These are phyloP conservation scores for Thielaviopsis punctulata DNA, from an alignment of 2,329 filamentous ascomycete genomes.

Conservation along the genomic window DNA sequence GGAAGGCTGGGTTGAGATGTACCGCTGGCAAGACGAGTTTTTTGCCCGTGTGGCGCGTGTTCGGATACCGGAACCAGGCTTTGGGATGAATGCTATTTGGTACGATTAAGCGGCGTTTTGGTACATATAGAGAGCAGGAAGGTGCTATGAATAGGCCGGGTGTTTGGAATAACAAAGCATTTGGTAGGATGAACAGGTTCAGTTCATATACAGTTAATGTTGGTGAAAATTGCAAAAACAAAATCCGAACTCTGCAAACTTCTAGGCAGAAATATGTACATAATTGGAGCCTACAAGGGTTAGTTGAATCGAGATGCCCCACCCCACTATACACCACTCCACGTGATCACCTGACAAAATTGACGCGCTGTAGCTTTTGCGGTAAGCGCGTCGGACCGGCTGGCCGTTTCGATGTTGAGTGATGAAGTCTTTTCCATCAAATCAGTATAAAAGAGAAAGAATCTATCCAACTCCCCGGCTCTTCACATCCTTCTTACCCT, in stretches of 20 bases:
- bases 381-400: not conserved
- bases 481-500: too few relatives aligned
- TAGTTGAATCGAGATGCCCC: not conserved
- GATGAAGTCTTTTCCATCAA: not conserved
- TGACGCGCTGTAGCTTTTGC: not conserved
- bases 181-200: too few relatives aligned
- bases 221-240: too few relatives aligned
- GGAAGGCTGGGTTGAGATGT: conserved; percentile 74
- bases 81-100: conserved; percentile 95
- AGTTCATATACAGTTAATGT: too few relatives aligned
- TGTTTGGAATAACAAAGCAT: too few relatives aligned
- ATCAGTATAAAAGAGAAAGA: too few relatives aligned
- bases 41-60: conserved; percentile 59
- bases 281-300: not conserved
- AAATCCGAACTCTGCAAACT: too few relatives aligned
- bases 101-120: conserved; percentile 45
- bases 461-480: too few relatives aligned
- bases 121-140: not conserved
- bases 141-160: not conserved
- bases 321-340: not conserved
- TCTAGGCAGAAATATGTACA: not conserved
- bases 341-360: not conserved
- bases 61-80: conserved; percentile 70
- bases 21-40: conserved; percentile 71
- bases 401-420: not conserved